Base-by-base conservation (phyloP, 2,329 filamentous ascomycete genomes). In the Spiromastix sp. region DNA sequence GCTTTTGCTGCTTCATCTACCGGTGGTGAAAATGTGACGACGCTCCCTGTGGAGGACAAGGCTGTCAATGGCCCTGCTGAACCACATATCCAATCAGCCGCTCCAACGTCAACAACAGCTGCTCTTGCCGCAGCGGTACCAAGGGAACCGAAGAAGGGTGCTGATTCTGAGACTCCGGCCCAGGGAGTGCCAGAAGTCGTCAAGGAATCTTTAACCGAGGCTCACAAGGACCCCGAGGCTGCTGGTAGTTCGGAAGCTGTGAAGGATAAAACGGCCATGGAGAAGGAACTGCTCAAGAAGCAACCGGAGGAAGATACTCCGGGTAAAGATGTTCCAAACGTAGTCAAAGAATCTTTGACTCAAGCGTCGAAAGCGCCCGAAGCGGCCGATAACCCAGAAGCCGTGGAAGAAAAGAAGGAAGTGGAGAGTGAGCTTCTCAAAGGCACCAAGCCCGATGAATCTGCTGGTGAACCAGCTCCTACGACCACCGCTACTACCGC, bases 351-450 rank as follows among this genome's bases (percentile, higher is more conserved):
- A 20, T 68, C 66, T 2, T 52, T 68, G 4, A 48, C 53, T 12
- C 48, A 63, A 35, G 71, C 81, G 15, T 71, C 74, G 36, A 57
- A 69, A 49, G 67, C 65, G 41, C 79, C 83, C 6, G 85, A 91
- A 60, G 84, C 84, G 21, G 74, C 81, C 22, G 71, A 72, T 37
- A 80, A 77, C 57, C 65, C 74, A 2, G 68, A 70, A 37, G 81
- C 78, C 12, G 81, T 91, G 5, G 63, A 72, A 42, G 82, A 87
- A 48, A 91, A 91, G 72, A 75, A 74, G 55, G 70, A 67, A 7
- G 69, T 86, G 4, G 85, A 93, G 64, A 59, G 73, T 17, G 81
- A 93, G 61, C 67, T 93, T 6, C 65, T 86, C 31, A 69, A 74
- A 39, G 59, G 57, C 30, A 52, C 66, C 8, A 46, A 47, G 1